A percentile compares a stretch with the other conserved stretches of the same genome.
These are phyloP conservation scores for Candida dajiaensis DNA, from an alignment of 805 yeast species.

Conservation along the genomic window DNA sequence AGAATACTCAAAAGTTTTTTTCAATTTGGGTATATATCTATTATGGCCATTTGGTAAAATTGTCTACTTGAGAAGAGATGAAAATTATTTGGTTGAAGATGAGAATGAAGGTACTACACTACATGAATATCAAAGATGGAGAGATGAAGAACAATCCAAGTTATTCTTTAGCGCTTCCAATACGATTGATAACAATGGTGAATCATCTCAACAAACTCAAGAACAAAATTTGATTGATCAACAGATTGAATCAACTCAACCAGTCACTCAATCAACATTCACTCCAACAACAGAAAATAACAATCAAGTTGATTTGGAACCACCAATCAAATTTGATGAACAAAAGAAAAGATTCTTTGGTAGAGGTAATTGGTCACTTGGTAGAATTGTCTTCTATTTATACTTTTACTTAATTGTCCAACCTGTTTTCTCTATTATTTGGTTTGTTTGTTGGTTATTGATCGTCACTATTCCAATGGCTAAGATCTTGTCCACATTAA, in stretches of 20 bases:
- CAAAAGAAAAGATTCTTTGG: constrained; percentile 67
- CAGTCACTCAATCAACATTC: not conserved
- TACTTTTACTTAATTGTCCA: constrained; percentile 64
- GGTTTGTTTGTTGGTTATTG: constrained; percentile 66
- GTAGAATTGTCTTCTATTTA: constrained; percentile 70
- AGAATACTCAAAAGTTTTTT: constrained; percentile 56
- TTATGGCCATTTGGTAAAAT: constrained; percentile 87
- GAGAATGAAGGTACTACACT: constrained; percentile 81
- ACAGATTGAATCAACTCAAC: not conserved
- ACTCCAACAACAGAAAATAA: not conserved
- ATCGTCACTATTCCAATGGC: constrained; percentile 95
- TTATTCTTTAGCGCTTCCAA: constrained; percentile 54
- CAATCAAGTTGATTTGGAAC: constrained; percentile 1
- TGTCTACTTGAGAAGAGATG: constrained; percentile 71
- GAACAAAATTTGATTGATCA: not conserved
- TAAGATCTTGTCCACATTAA: constrained; percentile 60
- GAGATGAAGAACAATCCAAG: constrained; percentile 66
- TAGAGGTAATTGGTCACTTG: constrained; percentile 85
- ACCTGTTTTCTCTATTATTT: constrained; percentile 55
- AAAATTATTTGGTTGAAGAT: constrained; percentile 80
- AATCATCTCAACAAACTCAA: not conserved
- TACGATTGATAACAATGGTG: constrained; percentile 1
- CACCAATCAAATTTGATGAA: constrained; percentile 18
- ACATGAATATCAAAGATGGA: constrained; percentile 85
- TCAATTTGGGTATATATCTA: constrained; percentile 63